A percentile compares a stretch with the other conserved stretches of the same genome.
Evolutionary conservation across 345 rosid species (phyloP).

Genomic region (Sonneratia alba): DNA sequence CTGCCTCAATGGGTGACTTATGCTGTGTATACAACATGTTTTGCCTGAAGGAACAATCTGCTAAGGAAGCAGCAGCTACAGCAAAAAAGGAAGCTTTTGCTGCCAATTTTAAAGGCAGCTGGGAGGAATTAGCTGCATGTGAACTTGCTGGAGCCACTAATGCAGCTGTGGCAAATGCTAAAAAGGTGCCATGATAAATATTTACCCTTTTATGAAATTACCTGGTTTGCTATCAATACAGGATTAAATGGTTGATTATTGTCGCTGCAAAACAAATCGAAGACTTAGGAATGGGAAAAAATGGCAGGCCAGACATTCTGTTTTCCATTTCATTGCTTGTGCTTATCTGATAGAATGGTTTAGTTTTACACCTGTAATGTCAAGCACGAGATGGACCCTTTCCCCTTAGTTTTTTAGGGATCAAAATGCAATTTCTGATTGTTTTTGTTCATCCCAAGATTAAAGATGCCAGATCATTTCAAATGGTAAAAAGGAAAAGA

Average conservation of each 20-base stretch:
- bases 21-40: background rate
- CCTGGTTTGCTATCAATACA: background rate
- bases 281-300: background rate
- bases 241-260: too few relatives aligned
- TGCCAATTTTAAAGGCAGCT: conserved; percentile 40
- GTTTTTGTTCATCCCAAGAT: background rate
- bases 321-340: background rate
- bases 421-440: background rate
- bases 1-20: background rate
- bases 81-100: conserved; percentile 54
- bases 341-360: background rate
- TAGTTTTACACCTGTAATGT: background rate
- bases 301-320: background rate
- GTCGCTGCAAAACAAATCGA: background rate
- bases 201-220: background rate
- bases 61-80: conserved; percentile 65
- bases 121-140: conserved; percentile 51
- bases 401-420: background rate
- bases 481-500: background rate
- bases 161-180: conserved; percentile 46
- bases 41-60: conserved; percentile 73
- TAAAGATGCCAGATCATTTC: background rate
- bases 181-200: conserved; percentile 36
- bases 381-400: background rate
- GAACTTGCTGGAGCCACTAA: conserved; percentile 56